Evolutionary conservation across 805 yeast species (phyloP).

Genomic region (Danielia oregonensis): DNA sequence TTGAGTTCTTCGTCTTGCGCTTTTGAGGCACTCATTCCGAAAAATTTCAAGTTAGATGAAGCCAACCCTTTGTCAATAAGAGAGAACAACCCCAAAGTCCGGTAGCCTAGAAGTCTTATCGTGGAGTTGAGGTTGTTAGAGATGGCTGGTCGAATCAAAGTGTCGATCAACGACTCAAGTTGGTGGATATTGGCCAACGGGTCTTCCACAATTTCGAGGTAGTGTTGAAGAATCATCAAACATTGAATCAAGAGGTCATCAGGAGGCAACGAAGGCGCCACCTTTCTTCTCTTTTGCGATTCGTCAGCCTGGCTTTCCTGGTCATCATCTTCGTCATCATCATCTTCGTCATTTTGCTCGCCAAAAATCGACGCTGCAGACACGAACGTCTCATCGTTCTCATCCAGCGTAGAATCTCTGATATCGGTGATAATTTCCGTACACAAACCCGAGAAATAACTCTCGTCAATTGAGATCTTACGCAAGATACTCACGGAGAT

Average conservation of each 20-base stretch:
- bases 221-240: conserved; percentile 61
- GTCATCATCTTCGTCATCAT: conserved; percentile 13
- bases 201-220: conserved; percentile 63
- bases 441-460: conserved; percentile 79
- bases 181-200: conserved; percentile 64
- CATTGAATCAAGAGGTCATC: conserved; percentile 56
- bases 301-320: conserved; percentile 23
- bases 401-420: conserved; percentile 58
- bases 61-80: conserved; percentile 65
- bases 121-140: conserved; percentile 42
- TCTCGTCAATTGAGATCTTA: conserved; percentile 70
- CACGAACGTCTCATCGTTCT: conserved; percentile 26
- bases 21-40: conserved; percentile 66
- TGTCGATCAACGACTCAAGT: conserved; percentile 64
- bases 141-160: conserved; percentile 78
- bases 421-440: conserved; percentile 85
- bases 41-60: conserved; percentile 55
- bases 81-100: conserved; percentile 77
- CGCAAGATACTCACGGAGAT: conserved; percentile 62
- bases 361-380: conserved; percentile 23
- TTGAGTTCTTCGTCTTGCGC: conserved; percentile 59
- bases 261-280: conserved; percentile 39
- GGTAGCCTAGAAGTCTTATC: conserved; percentile 60
- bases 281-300: conserved; percentile 26
- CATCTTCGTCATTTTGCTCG: conserved; percentile 18